A percentile compares a stretch with the other conserved stretches of the same genome.
Evolutionary conservation across 257 asterid species (phyloP).

Genomic region (Nicotiana otophora): DNA sequence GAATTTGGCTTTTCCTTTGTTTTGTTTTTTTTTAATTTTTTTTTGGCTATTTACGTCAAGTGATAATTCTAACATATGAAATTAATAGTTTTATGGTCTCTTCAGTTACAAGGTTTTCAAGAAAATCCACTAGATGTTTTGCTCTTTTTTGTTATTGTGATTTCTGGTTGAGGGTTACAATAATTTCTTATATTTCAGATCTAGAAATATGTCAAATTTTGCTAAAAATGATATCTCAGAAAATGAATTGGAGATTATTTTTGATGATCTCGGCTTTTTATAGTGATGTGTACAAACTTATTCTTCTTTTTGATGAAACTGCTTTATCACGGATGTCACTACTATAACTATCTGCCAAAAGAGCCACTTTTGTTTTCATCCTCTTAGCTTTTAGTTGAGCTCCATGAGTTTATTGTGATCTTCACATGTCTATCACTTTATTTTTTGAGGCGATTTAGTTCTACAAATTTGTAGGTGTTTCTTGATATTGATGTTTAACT

Average conservation of each 20-base stretch:
- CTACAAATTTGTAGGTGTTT: background rate
- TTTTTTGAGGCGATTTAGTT: background rate
- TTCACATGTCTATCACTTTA: background rate
- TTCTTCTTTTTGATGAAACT: background rate
- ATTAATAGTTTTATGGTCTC: background rate
- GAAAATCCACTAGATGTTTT: background rate
- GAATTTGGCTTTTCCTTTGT: background rate
- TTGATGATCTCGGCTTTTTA: background rate
- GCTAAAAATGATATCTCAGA: background rate
- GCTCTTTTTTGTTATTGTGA: background rate
- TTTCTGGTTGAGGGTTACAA: background rate
- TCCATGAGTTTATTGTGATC: conserved; percentile 27
- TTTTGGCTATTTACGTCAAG: background rate
- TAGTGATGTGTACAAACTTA: conserved; percentile 21
- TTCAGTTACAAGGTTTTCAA: background rate
- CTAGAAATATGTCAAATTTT: background rate
- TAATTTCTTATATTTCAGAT: background rate
- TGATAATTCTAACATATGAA: background rate
- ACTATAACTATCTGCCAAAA: background rate
- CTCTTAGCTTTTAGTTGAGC: conserved; percentile 15
- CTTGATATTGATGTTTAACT: background rate
- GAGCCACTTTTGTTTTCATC: background rate
- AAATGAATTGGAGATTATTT: background rate
- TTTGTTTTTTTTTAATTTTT: background rate
- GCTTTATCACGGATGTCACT: conserved; percentile 10